phyloP scores from a whole-genome alignment of 1,284 basidiomycete species.

The Pseudomicrostroma phylloplanum region DNA sequence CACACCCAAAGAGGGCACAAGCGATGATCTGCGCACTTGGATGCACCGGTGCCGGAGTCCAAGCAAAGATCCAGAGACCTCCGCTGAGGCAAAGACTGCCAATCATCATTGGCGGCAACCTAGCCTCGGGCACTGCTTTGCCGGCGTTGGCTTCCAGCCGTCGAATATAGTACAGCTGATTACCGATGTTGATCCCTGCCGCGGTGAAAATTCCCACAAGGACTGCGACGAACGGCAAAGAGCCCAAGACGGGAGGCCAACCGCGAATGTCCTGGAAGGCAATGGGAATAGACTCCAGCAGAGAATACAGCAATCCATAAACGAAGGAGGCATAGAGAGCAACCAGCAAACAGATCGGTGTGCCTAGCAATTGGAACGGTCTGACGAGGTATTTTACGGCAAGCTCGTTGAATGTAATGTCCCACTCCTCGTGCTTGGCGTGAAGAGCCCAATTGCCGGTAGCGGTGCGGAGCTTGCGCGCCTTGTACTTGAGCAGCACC shows the following conservation, averaged over 20 bases:
- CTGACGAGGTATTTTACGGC: constrained; percentile 10
- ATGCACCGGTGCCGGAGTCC: background rate
- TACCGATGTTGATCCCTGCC: background rate
- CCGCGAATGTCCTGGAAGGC: constrained; percentile 5
- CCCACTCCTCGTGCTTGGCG: constrained; percentile 7
- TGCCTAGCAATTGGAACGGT: constrained; percentile 8
- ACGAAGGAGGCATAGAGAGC: constrained; percentile 14
- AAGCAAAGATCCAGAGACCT: constrained; percentile 5
- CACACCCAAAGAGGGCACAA: background rate
- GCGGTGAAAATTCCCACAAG: background rate
- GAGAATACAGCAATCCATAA: constrained; percentile 12
- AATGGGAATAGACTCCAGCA: constrained; percentile 7
- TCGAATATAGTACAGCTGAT: background rate
- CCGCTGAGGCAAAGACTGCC: background rate
- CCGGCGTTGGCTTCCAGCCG: background rate
- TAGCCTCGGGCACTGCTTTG: background rate
- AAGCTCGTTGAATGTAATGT: constrained; percentile 7
- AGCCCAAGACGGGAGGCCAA: constrained; percentile 4
- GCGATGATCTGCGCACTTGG: background rate
- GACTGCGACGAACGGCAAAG: constrained; percentile 10
- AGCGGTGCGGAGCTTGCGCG: constrained; percentile 10
- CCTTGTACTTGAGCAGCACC: constrained; percentile 12
- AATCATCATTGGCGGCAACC: background rate
- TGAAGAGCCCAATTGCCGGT: constrained; percentile 11
- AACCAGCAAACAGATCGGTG: background rate